Base-by-base conservation (phyloP, 192 early-diverging fungal species). In the Radiomyces spectabilis region DNA sequence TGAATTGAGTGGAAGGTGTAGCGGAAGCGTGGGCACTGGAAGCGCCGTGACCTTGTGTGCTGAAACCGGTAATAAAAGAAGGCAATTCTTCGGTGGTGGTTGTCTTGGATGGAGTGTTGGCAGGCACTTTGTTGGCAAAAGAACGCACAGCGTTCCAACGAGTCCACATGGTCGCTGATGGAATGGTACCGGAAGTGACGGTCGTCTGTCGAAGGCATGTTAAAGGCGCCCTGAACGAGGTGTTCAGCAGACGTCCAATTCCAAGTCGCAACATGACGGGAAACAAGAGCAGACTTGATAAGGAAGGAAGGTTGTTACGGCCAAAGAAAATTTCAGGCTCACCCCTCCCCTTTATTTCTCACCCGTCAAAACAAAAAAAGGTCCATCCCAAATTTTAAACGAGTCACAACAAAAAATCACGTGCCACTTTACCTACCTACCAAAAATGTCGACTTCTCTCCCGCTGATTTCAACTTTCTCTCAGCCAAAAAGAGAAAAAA, bases 1-100 rank as follows among this genome's bases (percentile, higher is more conserved):
- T 98, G 82, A 95, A 95, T 58, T 86, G 83, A 16, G 49, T 60
- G 12, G 73, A 63, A 30, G 74, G 62, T 7, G 51, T 41, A 4
- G 71, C 41, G 1, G 53, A 35, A 3, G 60, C 19, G 16, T 62
- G 32, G n/a, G 52, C 33, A 53, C 45, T 27, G 37, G 45, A 37
- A 10, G 27, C 35, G 3, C 40, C 45, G 25, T 38, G 41, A 46
- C 64, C 44, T 44, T 59, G 45, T 49, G 57, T 44, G 40, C 58
- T 66, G 57, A 41, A 59, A 6, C 57, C 57, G 10, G 32, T 55
- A 19, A 58, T 43, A 18, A 59, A 59, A n/a, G 51, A 37, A 18
- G 55, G 46, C 6, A 24, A 21, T 37, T 37, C 35, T 37, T 37
- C 35, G 4, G 49, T 35, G 13, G 49, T 45, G 1, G 34, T 13